These are phyloP conservation scores for Bruguiera gymnorhiza DNA, from an alignment of 345 rosid genomes.

Conservation along the genomic window DNA sequence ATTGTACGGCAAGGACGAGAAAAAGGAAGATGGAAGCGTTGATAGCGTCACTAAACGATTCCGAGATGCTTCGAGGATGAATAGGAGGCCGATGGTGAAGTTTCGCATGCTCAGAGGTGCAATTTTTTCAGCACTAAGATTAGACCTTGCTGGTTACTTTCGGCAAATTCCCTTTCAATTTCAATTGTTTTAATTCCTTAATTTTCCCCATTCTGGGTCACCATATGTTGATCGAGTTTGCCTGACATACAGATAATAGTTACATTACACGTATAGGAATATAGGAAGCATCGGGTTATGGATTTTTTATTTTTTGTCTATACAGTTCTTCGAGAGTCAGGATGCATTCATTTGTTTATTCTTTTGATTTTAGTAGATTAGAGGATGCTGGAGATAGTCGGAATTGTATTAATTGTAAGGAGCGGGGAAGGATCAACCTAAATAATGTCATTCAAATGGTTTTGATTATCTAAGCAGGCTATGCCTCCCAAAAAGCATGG, in stretches of 20 bases:
- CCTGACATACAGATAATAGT: neutral
- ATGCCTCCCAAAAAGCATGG: too few relatives aligned
- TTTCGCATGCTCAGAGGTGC: neutral
- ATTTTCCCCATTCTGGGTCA: neutral
- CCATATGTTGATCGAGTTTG: conserved; percentile 8
- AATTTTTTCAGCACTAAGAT: conserved; percentile 36
- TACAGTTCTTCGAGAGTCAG: neutral
- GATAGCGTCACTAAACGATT: conserved; percentile 70
- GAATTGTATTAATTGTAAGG: too few relatives aligned
- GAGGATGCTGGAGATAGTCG: too few relatives aligned
- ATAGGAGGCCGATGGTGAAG: conserved; percentile 55
- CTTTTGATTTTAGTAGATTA: too few relatives aligned
- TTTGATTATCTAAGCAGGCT: too few relatives aligned
- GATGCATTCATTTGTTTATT: too few relatives aligned
- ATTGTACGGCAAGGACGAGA: neutral
- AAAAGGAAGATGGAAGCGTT: conserved; percentile 38
- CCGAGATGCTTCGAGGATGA: conserved; percentile 65
- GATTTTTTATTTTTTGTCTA: neutral
- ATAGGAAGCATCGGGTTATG: neutral
- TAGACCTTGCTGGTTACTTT: neutral
- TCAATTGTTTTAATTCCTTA: neutral
- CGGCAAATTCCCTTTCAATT: neutral
- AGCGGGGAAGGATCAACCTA: too few relatives aligned
- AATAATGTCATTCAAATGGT: too few relatives aligned
- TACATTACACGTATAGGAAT: neutral